Evolutionary conservation across 352 stramenopile species (phyloP).

Genomic region (Phytophthora fragariaefolia): DNA sequence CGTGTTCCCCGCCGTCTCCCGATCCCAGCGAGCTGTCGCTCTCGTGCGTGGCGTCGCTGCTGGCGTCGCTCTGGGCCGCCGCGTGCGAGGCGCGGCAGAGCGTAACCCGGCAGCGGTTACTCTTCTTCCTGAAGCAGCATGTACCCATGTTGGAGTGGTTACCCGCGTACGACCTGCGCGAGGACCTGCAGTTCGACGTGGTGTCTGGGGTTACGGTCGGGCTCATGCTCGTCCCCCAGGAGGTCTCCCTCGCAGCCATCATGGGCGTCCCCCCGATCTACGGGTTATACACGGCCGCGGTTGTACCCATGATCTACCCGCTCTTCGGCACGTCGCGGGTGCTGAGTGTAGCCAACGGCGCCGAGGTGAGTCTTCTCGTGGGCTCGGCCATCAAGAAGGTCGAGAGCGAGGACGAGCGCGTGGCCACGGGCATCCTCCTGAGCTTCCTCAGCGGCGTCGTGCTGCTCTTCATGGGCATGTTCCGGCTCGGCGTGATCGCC

Average conservation of each 20-base stretch:
- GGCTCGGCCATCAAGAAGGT: slow-evolving; percentile 61
- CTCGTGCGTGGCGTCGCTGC: slow-evolving; percentile 6
- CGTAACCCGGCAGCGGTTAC: slow-evolving; percentile 38
- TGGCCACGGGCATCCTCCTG: slow-evolving; percentile 72
- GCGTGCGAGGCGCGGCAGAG: slow-evolving; percentile 11
- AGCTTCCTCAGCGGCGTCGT: slow-evolving; percentile 70
- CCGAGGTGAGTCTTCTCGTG: slow-evolving; percentile 71
- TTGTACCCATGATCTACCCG: slow-evolving; percentile 76
- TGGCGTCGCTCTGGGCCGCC: slow-evolving; percentile 27
- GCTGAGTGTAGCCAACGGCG: slow-evolving; percentile 69
- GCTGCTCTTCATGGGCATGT: slow-evolving; percentile 62
- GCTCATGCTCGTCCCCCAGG: slow-evolving; percentile 93
- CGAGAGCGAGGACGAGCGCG: slow-evolving; percentile 60
- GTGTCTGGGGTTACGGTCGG: slow-evolving; percentile 78
- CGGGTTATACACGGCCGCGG: slow-evolving; percentile 73
- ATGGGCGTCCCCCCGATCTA: slow-evolving; percentile 82
- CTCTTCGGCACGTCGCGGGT: slow-evolving; percentile 71
- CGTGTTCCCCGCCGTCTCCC: slow-evolving; percentile 26
- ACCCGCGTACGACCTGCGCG: slow-evolving; percentile 61
- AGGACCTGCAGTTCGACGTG: slow-evolving; percentile 73
- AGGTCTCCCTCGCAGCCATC: slow-evolving; percentile 92
- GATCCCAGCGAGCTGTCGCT: slow-evolving; percentile 19
- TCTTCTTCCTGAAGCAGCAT: slow-evolving; percentile 58
- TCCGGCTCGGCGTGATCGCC: slow-evolving; percentile 65
- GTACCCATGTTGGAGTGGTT: slow-evolving; percentile 81